phyloP scores from a whole-genome alignment of 805 yeast genomes.

The Zygoascus bituminiphila region DNA sequence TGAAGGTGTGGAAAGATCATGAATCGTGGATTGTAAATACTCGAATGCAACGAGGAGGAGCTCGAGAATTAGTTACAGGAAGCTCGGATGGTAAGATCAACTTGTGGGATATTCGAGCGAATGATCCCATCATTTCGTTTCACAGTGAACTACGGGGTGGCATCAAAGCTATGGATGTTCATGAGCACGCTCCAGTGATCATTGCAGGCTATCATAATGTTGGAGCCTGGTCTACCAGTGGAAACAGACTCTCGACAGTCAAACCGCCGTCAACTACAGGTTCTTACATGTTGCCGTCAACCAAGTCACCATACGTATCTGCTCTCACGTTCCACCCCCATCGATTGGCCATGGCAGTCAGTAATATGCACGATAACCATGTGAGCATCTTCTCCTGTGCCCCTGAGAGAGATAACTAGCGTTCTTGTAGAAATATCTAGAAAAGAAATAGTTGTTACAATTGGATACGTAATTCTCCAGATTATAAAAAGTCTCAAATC shows the following conservation, averaged over 20 bases:
- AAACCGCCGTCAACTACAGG: slow-evolving; percentile 33
- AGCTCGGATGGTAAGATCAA: slow-evolving; percentile 68
- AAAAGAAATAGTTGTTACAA: too few relatives aligned
- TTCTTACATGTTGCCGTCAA: not conserved
- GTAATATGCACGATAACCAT: slow-evolving; percentile 67
- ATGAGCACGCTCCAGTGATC: slow-evolving; percentile 93
- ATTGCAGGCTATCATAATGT: slow-evolving; percentile 76
- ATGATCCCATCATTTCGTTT: slow-evolving; percentile 60
- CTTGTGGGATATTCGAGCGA: slow-evolving; percentile 79
- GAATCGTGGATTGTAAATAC: slow-evolving; percentile 61
- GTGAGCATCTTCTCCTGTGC: slow-evolving; percentile 18
- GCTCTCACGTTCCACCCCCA: slow-evolving; percentile 83
- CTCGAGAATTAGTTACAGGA: slow-evolving; percentile 80
- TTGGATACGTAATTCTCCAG: too few relatives aligned
- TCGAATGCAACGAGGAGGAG: slow-evolving; percentile 96
- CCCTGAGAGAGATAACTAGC: not conserved
- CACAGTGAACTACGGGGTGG: slow-evolving; percentile 38
- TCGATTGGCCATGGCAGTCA: slow-evolving; percentile 84
- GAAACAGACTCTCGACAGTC: slow-evolving; percentile 59
- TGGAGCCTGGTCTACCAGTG: slow-evolving; percentile 79
- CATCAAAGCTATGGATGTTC: slow-evolving; percentile 68
- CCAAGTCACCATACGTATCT: slow-evolving; percentile 38
- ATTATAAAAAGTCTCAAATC: too few relatives aligned
- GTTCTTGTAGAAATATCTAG: too few relatives aligned
- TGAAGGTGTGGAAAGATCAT: slow-evolving; percentile 61